phyloP scores from a whole-genome alignment of 2,329 filamentous ascomycete species.

The Microdochium bolleyi region DNA sequence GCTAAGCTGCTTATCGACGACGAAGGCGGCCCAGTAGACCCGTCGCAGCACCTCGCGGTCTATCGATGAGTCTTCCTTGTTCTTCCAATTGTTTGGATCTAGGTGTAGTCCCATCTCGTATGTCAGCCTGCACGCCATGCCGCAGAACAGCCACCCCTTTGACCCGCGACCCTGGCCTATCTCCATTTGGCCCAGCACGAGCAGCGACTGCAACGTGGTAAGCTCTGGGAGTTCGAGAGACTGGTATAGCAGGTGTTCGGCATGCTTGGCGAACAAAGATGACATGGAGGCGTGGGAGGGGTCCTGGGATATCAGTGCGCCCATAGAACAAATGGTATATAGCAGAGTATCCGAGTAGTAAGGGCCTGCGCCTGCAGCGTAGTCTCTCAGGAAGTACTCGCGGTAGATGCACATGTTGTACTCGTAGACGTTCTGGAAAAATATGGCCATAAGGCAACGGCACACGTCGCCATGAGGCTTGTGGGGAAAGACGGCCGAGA shows the following conservation, averaged over 20 bases:
- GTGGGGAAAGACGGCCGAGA: slow-evolving; percentile 20
- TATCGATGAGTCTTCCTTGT: slow-evolving; percentile 24
- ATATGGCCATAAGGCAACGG: slow-evolving; percentile 35
- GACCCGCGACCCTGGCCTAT: slow-evolving; percentile 38
- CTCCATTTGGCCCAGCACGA: slow-evolving; percentile 35
- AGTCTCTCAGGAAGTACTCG: slow-evolving; percentile 41
- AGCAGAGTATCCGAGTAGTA: slow-evolving; percentile 42
- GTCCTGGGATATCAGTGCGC: slow-evolving; percentile 35
- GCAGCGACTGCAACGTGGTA: slow-evolving; percentile 35
- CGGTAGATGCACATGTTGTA: slow-evolving; percentile 42
- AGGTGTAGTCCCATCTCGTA: slow-evolving; percentile 45
- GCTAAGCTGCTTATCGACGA: slow-evolving; percentile 41
- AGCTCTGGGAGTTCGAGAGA: slow-evolving; percentile 37
- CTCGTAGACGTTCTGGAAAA: slow-evolving; percentile 38
- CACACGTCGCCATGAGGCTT: slow-evolving; percentile 35
- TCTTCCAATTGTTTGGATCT: slow-evolving; percentile 40
- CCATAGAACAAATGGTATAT: slow-evolving; percentile 39
- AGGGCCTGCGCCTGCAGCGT: slow-evolving; percentile 33
- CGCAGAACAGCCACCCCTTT: slow-evolving; percentile 43
- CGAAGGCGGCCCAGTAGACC: slow-evolving; percentile 42
- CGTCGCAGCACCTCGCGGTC: slow-evolving; percentile 40
- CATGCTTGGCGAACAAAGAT: slow-evolving; percentile 33
- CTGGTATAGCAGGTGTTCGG: slow-evolving; percentile 33
- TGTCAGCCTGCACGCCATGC: slow-evolving; percentile 41
- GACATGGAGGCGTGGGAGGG: slow-evolving; percentile 23